phyloP scores from a whole-genome alignment of 2,329 filamentous ascomycete species.

The Ophiostoma sp. region DNA sequence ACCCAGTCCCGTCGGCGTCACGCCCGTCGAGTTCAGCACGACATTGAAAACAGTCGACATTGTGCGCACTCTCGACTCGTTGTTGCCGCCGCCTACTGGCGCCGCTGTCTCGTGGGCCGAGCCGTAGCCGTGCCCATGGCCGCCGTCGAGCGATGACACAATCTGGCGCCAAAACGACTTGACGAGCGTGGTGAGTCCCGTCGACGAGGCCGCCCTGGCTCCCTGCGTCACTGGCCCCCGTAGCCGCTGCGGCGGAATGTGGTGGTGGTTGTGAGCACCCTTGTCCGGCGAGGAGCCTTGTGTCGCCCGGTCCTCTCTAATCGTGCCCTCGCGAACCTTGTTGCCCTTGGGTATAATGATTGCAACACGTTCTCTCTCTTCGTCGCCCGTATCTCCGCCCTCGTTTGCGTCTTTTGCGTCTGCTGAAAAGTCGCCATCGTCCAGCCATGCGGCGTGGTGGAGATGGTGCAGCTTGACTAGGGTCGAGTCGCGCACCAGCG shows the following conservation, averaged over 20 bases:
- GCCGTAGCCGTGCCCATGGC: neutral
- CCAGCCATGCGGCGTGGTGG: constrained; percentile 65
- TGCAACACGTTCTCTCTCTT: neutral
- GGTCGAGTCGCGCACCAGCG: constrained; percentile 63
- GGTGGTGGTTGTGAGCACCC: neutral
- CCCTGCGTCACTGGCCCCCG: neutral
- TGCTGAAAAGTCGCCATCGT: neutral
- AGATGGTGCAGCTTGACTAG: constrained; percentile 36
- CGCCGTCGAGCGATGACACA: constrained; percentile 40
- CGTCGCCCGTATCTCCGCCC: neutral
- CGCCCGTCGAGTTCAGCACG: constrained; percentile 36
- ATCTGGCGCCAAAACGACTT: constrained; percentile 44
- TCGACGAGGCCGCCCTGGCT: neutral
- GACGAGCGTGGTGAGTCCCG: constrained; percentile 41
- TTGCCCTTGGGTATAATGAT: neutral
- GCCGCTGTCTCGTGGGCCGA: constrained; percentile 27
- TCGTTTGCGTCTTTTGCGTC: constrained; percentile 18
- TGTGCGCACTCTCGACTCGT: neutral
- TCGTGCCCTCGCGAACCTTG: neutral
- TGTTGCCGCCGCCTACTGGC: neutral
- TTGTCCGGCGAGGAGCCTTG: neutral
- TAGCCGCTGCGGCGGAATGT: constrained; percentile 4
- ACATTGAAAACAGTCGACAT: constrained; percentile 31
- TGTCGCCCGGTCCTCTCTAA: neutral
- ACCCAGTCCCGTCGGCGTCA: constrained; percentile 37